These are phyloP conservation scores for Lophium mytilinum DNA, from an alignment of 495 filamentous ascomycete genomes.

Conservation along the genomic window DNA sequence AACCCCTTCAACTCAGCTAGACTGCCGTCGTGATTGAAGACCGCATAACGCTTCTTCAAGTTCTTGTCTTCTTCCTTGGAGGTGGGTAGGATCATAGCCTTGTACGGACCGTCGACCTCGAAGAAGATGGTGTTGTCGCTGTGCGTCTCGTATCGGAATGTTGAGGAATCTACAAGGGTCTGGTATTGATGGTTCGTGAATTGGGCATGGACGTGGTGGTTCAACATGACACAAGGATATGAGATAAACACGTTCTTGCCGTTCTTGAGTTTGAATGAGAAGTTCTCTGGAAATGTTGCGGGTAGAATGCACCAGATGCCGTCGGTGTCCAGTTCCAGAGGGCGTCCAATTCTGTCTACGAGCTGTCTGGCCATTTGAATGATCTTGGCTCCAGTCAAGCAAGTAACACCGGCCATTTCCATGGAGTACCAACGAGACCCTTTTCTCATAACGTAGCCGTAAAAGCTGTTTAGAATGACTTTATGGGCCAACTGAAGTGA, in stretches of 20 bases:
- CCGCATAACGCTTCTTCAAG: constrained; percentile 97
- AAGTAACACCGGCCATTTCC: constrained; percentile 99
- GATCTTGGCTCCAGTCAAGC: constrained; percentile 90
- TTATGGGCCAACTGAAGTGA: constrained; percentile 96
- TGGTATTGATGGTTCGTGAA: constrained; percentile 99
- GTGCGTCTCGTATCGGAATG: constrained; percentile 85
- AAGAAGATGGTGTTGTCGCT: constrained; percentile 99
- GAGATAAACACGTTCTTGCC: constrained; percentile 94
- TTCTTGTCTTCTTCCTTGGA: constrained; percentile 99
- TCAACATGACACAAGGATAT: constrained; percentile 98
- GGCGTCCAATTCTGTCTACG: constrained; percentile 87
- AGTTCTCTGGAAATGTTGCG: constrained; percentile 94
- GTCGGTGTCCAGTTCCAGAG: constrained; percentile 96
- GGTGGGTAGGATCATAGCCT: constrained; percentile 93
- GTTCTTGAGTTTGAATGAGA: constrained; percentile 84
- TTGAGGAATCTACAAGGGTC: constrained; percentile 66
- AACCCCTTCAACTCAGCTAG: constrained; percentile 98
- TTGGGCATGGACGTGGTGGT: constrained; percentile 88
- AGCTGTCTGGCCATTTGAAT: constrained; percentile 95
- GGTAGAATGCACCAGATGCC: constrained; percentile 99
- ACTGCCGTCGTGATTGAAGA: constrained; percentile 96
- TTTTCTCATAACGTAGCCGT: constrained; percentile 99
- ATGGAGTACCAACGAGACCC: constrained; percentile 98
- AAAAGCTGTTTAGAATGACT: constrained; percentile 98
- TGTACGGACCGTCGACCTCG: constrained; percentile 96